Conservation (phyloP, 1,139 yeast species). For the Lipomyces yarrowii region DNA sequence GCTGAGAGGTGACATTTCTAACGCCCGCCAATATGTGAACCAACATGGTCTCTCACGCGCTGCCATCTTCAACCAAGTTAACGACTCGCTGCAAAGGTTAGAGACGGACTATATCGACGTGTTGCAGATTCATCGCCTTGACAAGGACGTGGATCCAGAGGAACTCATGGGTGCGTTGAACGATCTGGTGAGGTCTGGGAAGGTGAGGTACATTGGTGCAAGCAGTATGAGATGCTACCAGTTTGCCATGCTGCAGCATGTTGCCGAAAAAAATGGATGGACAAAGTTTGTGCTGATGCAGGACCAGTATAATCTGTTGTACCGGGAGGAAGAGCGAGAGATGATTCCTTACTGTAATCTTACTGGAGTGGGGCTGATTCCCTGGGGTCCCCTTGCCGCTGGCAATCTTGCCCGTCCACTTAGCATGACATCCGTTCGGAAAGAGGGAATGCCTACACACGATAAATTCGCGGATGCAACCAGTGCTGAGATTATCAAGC, state of each 20-base stretch:
- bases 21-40: conserved; percentile 36
- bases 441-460: conserved; percentile 7
- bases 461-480: conserved; percentile 13
- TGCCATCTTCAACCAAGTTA: conserved; percentile 55
- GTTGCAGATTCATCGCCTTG: conserved; percentile 72
- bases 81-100: conserved; percentile 57
- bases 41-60: conserved; percentile 53
- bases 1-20: conserved; percentile 7
- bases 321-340: conserved; percentile 63
- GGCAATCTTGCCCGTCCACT: conserved; percentile 47
- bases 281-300: conserved; percentile 62
- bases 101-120: conserved; percentile 70
- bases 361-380: conserved; percentile 53
- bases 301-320: conserved; percentile 54
- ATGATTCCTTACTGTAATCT: conserved; percentile 57
- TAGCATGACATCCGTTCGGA: conserved; percentile 36
- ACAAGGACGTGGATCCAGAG: conserved; percentile 48
- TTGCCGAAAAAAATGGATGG: conserved; percentile 57
- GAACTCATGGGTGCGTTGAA: conserved; percentile 60
- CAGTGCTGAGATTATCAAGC: conserved; percentile 44
- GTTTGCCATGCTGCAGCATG: conserved; percentile 53
- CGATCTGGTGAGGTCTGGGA: conserved; percentile 53
- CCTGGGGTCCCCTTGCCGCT: conserved; percentile 56
- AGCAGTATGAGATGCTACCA: conserved; percentile 53
- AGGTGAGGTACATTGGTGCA: conserved; percentile 59